Base-by-base conservation (phyloP, 2,329 filamentous ascomycete genomes). In the Fonsecaea multimorphosa region DNA sequence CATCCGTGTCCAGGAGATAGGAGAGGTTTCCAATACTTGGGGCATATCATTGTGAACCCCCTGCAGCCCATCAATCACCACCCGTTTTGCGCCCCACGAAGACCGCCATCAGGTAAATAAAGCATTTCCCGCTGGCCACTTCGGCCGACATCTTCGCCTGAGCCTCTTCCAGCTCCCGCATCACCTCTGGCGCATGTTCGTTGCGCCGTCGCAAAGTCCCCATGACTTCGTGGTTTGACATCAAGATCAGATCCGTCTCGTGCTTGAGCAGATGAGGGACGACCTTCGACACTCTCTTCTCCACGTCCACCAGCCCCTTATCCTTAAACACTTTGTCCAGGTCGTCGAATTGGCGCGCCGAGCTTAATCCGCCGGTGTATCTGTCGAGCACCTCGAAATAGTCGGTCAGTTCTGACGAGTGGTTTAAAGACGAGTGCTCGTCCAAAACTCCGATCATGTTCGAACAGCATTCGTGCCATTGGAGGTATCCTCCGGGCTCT, bases 381-480 rank as follows among this genome's bases (percentile, higher is more conserved):
- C 11, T 46, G 8, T 46, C 40, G 19, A 46, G 22, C 40, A 24
- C 19, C 19, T 46, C n/a, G 40, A 46, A 24, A 46, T 46, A 46
- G 40, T 46, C 40, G 19, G 40, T 11, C 40, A 46, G 7, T 1
- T 11, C 40, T 24, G 40, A 19, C n/a, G 19, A 22, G 40, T 22
- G n/a, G 9, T 6, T 24, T 1, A 46, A 19, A 14, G 40, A 24
- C 1, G 40, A 46, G 5, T 46, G 40, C 19, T 46, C 40, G 9
- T 46, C 40, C 40, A 46, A 24, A 9, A 46, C 40, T 19, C 40
- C 40, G 7, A 46, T 46, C 40, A 24, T 4, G 19, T 9, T 46
- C 40, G 40, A 46, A 14, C 19, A 46, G 40, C 40, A 46, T 24
- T 46, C 40, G 40, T 46, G 40, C 40, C 40, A 46, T 24, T 46